These are phyloP conservation scores for Xylariaceae sp. DNA, from an alignment of 2,329 filamentous ascomycete genomes.

Conservation along the genomic window DNA sequence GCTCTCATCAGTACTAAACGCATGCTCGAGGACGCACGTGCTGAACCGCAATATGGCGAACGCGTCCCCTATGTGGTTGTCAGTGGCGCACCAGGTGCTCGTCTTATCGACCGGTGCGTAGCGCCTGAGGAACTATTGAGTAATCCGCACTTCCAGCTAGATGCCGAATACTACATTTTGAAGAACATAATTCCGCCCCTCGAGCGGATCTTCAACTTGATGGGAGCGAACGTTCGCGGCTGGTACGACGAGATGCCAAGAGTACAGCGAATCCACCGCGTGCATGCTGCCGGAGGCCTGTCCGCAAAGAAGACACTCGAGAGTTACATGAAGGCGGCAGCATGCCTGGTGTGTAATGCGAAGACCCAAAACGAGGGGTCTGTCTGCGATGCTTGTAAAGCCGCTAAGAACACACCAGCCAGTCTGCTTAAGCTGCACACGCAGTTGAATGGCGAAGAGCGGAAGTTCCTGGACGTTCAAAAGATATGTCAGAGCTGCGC, in stretches of 20 bases:
- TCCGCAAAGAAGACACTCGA: conserved; percentile 71
- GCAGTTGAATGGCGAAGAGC: conserved; percentile 60
- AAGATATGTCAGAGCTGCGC: conserved; percentile 78
- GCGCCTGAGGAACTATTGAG: conserved; percentile 77
- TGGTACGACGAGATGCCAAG: conserved; percentile 99
- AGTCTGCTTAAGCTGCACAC: conserved; percentile 62
- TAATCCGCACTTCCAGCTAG: conserved; percentile 74
- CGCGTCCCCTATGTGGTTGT: conserved; percentile 93
- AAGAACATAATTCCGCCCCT: conserved; percentile 95
- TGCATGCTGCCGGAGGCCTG: conserved; percentile 38
- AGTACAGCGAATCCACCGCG: conserved; percentile 66
- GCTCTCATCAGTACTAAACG: conserved; percentile 81
- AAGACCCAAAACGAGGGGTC: conserved; percentile 39
- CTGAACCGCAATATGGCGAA: conserved; percentile 92
- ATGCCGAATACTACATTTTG: conserved; percentile 93
- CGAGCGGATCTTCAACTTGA: conserved; percentile 93
- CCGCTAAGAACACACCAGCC: conserved; percentile 43
- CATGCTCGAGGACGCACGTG: conserved; percentile 81
- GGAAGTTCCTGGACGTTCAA: conserved; percentile 58
- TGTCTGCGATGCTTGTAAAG: conserved; percentile 56
- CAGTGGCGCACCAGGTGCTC: conserved; percentile 78
- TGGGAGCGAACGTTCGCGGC: conserved; percentile 81
- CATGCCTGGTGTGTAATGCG: conserved; percentile 71
- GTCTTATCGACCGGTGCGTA: conserved; percentile 85
- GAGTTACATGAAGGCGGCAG: conserved; percentile 79